Percentiles rank a stretch among this genome's conserved stretches.
Conservation (phyloP, 306 rosid species). For the Prunus persica region DNA sequence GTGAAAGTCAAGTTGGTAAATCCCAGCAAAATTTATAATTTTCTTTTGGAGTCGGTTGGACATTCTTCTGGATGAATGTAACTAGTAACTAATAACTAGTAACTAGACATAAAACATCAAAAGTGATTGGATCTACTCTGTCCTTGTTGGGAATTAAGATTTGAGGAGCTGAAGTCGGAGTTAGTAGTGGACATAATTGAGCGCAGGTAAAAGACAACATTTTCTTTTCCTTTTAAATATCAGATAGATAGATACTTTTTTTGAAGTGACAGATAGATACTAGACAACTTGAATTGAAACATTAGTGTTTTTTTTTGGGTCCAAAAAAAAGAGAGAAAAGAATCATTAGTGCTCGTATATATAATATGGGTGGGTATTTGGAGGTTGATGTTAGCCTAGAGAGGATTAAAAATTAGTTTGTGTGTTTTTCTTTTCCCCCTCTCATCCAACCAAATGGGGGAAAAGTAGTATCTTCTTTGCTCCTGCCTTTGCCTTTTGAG, state of each 20-base stretch:
- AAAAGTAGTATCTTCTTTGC: no score
- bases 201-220: no score
- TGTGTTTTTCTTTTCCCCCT: neutral
- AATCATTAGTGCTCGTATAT: no score
- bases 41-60: neutral
- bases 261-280: neutral
- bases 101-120: neutral
- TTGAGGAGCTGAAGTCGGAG: neutral
- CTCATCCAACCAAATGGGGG: neutral
- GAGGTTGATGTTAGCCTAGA: no score
- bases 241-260: no score
- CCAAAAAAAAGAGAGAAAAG: no score
- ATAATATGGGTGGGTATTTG: no score
- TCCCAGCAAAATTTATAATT: neutral
- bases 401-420: neutral
- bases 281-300: neutral
- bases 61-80: neutral
- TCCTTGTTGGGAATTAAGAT: neutral
- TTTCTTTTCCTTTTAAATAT: no score
- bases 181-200: no score
- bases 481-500: no score
- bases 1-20: neutral
- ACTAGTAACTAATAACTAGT: neutral
- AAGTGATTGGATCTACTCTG: neutral
- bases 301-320: no score